Evolutionary conservation across 331 rosid genomes (phyloP).

Genomic region (Stylosanthes scabra): DNA sequence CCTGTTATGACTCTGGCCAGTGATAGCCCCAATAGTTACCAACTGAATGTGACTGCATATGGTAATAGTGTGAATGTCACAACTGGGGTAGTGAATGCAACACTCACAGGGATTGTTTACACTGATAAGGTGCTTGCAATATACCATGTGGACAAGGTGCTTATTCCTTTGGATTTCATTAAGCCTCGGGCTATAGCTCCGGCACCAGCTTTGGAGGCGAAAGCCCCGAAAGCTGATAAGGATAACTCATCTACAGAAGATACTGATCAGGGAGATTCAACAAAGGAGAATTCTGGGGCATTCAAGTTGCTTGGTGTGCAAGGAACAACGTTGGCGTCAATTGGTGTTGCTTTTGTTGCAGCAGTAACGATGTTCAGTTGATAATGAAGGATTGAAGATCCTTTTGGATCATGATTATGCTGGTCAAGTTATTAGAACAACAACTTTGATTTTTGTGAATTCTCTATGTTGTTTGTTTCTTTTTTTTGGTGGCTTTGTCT

Average conservation of each 20-base stretch:
- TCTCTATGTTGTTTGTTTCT: neutral
- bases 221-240: conserved; percentile 48
- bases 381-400: neutral
- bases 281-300: conserved; percentile 41
- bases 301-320: conserved; percentile 13
- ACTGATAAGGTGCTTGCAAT: conserved; percentile 49
- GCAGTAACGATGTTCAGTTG: neutral
- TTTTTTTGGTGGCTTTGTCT: conserved; percentile 14
- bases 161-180: conserved; percentile 54
- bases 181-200: conserved; percentile 47
- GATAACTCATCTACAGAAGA: conserved; percentile 37
- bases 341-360: conserved; percentile 29
- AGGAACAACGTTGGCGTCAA: conserved; percentile 32
- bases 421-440: conserved; percentile 9
- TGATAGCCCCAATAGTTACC: conserved; percentile 46
- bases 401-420: conserved; percentile 6
- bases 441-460: neutral
- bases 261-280: conserved; percentile 35
- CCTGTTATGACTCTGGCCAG: conserved; percentile 53
- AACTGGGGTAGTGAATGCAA: conserved; percentile 53
- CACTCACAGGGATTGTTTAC: conserved; percentile 48
- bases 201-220: conserved; percentile 40
- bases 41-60: conserved; percentile 48
- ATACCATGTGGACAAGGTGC: conserved; percentile 56
- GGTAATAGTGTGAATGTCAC: conserved; percentile 54